A percentile compares a stretch with the other conserved stretches of the same genome.
Conservation (phyloP, 345 rosid species). For the Salix arbutifolia region DNA sequence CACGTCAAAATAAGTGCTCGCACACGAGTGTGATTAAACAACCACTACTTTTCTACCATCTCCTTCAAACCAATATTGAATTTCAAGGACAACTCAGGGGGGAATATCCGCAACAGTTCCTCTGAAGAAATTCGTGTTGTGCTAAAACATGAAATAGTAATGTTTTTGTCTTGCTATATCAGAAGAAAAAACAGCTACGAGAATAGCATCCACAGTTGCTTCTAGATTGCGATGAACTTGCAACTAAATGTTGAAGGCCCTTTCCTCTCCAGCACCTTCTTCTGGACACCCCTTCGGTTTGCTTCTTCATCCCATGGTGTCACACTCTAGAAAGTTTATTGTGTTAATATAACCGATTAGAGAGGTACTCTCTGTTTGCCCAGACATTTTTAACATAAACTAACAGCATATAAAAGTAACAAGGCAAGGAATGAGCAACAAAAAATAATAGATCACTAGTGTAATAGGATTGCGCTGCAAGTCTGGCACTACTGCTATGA, state of each 20-base stretch:
- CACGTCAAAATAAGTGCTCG: not conserved
- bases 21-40: not conserved
- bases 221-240: slow-evolving; percentile 86
- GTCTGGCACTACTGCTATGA: not conserved
- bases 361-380: not conserved
- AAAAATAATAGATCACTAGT: not conserved
- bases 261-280: slow-evolving; percentile 81
- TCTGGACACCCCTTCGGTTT: slow-evolving; percentile 76
- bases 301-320: slow-evolving; percentile 92
- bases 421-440: not conserved
- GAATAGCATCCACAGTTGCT: slow-evolving; percentile 83
- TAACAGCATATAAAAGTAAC: not conserved
- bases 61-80: not conserved
- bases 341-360: slow-evolving; percentile 1
- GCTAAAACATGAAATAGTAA: slow-evolving; percentile 1
- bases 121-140: not conserved
- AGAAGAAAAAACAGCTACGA: slow-evolving; percentile 44
- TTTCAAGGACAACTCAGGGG: not conserved
- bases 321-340: slow-evolving; percentile 51
- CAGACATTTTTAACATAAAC: not conserved
- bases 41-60: not conserved
- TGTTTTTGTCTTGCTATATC: not conserved
- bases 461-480: not conserved
- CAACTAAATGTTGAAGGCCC: slow-evolving; percentile 80
- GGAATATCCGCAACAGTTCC: no score